Percentiles rank a stretch among this genome's conserved stretches.
Conservation (phyloP, 2,329 filamentous ascomycete genomes). For the Cercospora sp. region DNA sequence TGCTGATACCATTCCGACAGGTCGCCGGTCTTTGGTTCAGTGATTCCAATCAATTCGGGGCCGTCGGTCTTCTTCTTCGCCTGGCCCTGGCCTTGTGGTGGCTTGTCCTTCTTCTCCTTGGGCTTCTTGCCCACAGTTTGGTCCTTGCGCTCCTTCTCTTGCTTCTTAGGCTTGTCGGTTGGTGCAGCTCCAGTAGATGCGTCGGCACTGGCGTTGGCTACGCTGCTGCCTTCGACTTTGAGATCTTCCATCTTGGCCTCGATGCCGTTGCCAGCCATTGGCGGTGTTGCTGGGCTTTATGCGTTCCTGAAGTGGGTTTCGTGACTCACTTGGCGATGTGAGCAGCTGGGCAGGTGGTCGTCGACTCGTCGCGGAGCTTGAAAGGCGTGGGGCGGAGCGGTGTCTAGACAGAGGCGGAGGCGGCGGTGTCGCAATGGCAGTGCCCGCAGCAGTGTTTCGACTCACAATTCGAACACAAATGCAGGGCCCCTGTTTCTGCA, state of each 20-base stretch:
- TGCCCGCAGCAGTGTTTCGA: background rate
- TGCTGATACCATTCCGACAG: conserved; percentile 97
- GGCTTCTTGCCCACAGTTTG: conserved; percentile 35
- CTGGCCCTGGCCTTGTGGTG: conserved; percentile 29
- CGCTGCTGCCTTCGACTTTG: conserved; percentile 27
- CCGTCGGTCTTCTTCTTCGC: conserved; percentile 54
- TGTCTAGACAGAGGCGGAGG: background rate
- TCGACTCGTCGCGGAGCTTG: background rate
- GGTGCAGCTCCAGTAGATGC: conserved; percentile 23
- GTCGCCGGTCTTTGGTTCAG: conserved; percentile 78
- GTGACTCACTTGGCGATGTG: conserved; percentile 3
- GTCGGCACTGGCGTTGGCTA: conserved; percentile 13
- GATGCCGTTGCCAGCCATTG: conserved; percentile 30
- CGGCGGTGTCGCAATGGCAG: background rate
- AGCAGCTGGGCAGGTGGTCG: background rate
- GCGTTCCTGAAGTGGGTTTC: background rate
- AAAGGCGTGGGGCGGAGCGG: background rate
- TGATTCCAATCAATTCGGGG: conserved; percentile 78
- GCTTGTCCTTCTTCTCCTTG: conserved; percentile 34
- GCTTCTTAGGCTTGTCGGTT: conserved; percentile 36
- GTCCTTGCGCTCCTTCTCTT: conserved; percentile 40
- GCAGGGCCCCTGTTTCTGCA: background rate
- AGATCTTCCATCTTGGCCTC: conserved; percentile 34
- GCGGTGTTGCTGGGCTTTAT: background rate
- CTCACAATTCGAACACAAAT: conserved; percentile 8